phyloP scores from a whole-genome alignment of 2,329 filamentous ascomycete species.

The Rhexocercosporidium sp. region DNA sequence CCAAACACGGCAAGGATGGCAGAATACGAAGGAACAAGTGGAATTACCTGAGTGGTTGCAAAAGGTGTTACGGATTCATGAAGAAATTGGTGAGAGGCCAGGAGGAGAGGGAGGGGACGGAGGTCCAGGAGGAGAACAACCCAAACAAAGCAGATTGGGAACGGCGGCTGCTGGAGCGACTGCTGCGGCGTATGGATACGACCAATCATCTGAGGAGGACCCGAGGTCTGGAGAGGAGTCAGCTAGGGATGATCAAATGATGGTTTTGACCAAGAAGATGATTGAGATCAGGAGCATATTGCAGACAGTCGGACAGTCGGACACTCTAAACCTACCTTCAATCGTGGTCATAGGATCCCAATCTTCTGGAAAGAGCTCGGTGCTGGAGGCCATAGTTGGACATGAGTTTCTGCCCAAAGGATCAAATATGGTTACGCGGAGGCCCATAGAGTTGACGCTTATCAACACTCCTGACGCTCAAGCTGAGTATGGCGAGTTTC shows the following conservation, averaged over 20 bases:
- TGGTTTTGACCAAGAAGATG: slow-evolving; percentile 99
- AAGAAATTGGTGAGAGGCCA: slow-evolving; percentile 58
- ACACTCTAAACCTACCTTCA: slow-evolving; percentile 84
- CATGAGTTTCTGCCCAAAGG: slow-evolving; percentile 98
- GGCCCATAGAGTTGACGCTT: slow-evolving; percentile 94
- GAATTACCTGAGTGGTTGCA: slow-evolving; percentile 81
- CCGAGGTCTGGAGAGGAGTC: slow-evolving; percentile 64
- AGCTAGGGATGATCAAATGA: slow-evolving; percentile 96
- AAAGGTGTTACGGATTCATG: slow-evolving; percentile 68
- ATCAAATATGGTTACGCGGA: slow-evolving; percentile 96
- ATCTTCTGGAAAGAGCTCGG: slow-evolving; percentile 97
- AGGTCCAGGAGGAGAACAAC: slow-evolving; percentile 53
- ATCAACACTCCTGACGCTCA: slow-evolving; percentile 90
- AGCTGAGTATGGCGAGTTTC: slow-evolving; percentile 95
- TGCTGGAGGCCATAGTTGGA: slow-evolving; percentile 94
- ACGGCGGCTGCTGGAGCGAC: slow-evolving; percentile 72
- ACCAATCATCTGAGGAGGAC: slow-evolving; percentile 70
- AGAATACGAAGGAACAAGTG: slow-evolving; percentile 79
- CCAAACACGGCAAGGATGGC: slow-evolving; percentile 82
- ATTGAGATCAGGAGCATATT: slow-evolving; percentile 96
- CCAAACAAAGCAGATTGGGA: slow-evolving; percentile 64
- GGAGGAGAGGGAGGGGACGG: slow-evolving; percentile 42
- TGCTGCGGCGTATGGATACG: slow-evolving; percentile 79
- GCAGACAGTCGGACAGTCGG: slow-evolving; percentile 90
- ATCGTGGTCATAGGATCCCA: slow-evolving; percentile 99